Evolutionary conservation across 805 yeast genomes (phyloP), one percentile per base, ranked within the genome.

Genomic region (Metschnikowia reukaufii): DNA sequence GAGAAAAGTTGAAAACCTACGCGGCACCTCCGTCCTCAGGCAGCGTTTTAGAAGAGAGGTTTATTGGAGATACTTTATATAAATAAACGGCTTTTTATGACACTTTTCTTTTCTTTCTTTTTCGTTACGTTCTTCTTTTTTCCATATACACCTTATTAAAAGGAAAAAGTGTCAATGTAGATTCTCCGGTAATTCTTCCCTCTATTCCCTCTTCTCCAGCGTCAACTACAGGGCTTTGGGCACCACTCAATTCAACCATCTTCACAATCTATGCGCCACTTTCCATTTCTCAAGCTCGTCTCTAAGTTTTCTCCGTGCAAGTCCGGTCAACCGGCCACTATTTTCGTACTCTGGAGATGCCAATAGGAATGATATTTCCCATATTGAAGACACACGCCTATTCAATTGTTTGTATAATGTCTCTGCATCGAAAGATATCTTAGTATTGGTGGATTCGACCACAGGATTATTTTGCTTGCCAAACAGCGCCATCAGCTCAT

Each of bases 401-500:
- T 13, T 13, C 35, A 36, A 36, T n/a, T 36, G 15, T 33, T 43
- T 20, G 46, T 29, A 36, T 4, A 23, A 10, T 5, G 23, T 9
- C 21, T 7, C 41, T 19, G 36, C 27, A 31, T 43, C 27, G 10
- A 27, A 23, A 4, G 45, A 35, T n/a, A n/a, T 15, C 15, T 13
- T 36, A 25, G 37, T 4, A 9, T 15, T 17, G 1, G 30, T 18
- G 23, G 38, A 15, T 16, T 18, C 23, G 16, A 13, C 46, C 17
- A 29, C 4, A 13, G 19, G 21, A 16, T 19, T 25, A 12, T 37
- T 25, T n/a, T 21, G 36, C 29, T 43, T 43, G 35, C 29, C 36
- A 25, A 43, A 36, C 46, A 43, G 46, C 5, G 40, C 19, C 44
- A 49, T 35, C 38, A 33, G 47, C 37, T 49, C 52, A 21, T 38